Conservation (phyloP, 306 rosid genomes). For the Oemleria cerasiformis region DNA sequence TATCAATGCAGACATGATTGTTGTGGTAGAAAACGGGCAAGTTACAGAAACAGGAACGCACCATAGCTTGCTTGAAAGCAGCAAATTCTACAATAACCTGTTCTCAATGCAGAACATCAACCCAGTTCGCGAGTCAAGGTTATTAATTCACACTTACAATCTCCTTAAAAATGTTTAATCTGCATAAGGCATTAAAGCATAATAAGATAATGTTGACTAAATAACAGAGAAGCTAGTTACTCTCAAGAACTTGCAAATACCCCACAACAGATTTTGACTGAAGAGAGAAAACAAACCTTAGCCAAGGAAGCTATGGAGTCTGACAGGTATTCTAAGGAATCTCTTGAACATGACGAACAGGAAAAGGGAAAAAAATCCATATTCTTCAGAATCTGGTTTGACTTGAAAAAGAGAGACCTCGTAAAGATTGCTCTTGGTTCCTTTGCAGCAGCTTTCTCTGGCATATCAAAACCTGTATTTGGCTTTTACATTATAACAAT, state of each 20-base stretch:
- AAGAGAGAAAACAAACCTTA: slow-evolving; percentile 28
- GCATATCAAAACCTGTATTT: slow-evolving; percentile 80
- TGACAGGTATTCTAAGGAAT: slow-evolving; percentile 21
- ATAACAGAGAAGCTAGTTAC: slow-evolving; percentile 40
- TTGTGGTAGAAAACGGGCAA: slow-evolving; percentile 66
- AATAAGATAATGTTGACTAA: slow-evolving; percentile 26
- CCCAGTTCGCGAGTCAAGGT: slow-evolving; percentile 52
- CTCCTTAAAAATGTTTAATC: neutral
- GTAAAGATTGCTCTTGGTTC: slow-evolving; percentile 54
- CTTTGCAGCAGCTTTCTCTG: slow-evolving; percentile 54
- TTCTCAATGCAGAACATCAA: slow-evolving; percentile 67
- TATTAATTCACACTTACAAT: slow-evolving; percentile 12
- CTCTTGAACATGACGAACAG: slow-evolving; percentile 33
- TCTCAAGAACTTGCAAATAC: slow-evolving; percentile 33
- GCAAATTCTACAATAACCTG: slow-evolving; percentile 56
- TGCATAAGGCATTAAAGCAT: slow-evolving; percentile 13
- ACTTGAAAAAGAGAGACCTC: slow-evolving; percentile 47
- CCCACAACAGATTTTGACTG: slow-evolving; percentile 35
- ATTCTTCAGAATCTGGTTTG: slow-evolving; percentile 86
- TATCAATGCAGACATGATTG: slow-evolving; percentile 77
- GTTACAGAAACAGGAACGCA: slow-evolving; percentile 74
- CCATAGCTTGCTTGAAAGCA: slow-evolving; percentile 56
- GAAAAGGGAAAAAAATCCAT: slow-evolving; percentile 27
- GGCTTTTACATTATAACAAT: slow-evolving; percentile 78
- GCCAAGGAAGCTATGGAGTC: slow-evolving; percentile 25